A percentile compares a stretch with the other conserved stretches of the same genome.
Conservation (phyloP, 2,329 filamentous ascomycete species). For the Alternaria brassicicola region DNA sequence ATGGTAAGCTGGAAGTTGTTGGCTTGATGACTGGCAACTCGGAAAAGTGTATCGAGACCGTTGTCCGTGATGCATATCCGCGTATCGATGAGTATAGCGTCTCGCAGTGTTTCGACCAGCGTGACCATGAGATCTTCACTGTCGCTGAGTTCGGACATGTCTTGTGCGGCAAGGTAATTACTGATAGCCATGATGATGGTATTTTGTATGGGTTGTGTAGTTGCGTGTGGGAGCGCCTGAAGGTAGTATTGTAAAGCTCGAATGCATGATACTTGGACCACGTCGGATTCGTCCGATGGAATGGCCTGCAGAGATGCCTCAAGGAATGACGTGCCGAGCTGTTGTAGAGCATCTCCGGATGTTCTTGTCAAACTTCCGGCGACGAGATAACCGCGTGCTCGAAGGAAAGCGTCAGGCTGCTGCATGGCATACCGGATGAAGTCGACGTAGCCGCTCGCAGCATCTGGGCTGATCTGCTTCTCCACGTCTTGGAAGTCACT, state of each 20-base stretch:
- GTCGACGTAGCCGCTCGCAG: slow-evolving; percentile 76
- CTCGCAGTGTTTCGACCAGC: slow-evolving; percentile 82
- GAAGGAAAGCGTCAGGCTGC: slow-evolving; percentile 74
- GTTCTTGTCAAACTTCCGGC: slow-evolving; percentile 79
- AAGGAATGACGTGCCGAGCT: slow-evolving; percentile 67
- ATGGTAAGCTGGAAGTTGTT: slow-evolving; percentile 90
- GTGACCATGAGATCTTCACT: slow-evolving; percentile 92
- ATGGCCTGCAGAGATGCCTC: slow-evolving; percentile 78
- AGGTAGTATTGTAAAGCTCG: slow-evolving; percentile 78
- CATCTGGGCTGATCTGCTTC: slow-evolving; percentile 70
- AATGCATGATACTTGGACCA: slow-evolving; percentile 91
- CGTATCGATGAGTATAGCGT: slow-evolving; percentile 81
- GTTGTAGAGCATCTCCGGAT: slow-evolving; percentile 61
- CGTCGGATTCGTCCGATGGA: slow-evolving; percentile 75
- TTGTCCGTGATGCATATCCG: slow-evolving; percentile 74
- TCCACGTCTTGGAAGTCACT: slow-evolving; percentile 82
- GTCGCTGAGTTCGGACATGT: slow-evolving; percentile 82
- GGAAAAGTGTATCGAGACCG: slow-evolving; percentile 83
- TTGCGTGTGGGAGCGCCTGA: slow-evolving; percentile 57
- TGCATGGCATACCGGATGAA: slow-evolving; percentile 80
- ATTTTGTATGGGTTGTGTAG: slow-evolving; percentile 64
- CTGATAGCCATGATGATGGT: slow-evolving; percentile 66
- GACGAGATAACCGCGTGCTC: slow-evolving; percentile 85
- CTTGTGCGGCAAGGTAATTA: slow-evolving; percentile 78
- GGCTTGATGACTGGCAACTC: slow-evolving; percentile 85